These are phyloP conservation scores for Sesbania bispinosa DNA, from an alignment of 306 rosid species.

Conservation along the genomic window DNA sequence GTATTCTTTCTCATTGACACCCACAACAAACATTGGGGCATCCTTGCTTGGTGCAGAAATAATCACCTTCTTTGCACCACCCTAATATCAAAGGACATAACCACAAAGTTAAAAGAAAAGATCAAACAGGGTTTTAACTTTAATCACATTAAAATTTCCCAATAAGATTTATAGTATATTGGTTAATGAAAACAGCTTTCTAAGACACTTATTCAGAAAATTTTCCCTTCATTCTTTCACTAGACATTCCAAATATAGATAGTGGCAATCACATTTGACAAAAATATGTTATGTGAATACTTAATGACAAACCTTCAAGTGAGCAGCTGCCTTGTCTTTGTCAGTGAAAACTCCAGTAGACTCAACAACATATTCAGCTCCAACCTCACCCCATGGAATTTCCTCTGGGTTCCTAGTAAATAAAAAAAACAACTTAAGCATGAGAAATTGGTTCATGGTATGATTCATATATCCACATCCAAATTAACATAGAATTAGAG, in stretches of 20 bases:
- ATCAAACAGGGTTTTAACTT: neutral
- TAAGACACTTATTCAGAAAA: too few species aligned
- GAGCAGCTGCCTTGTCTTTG: slow-evolving; percentile 76
- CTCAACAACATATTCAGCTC: slow-evolving; percentile 59
- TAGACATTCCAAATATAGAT: too few species aligned
- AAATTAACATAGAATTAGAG: neutral
- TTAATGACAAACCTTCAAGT: slow-evolving; percentile 64
- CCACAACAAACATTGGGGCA: slow-evolving; percentile 96
- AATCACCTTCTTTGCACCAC: slow-evolving; percentile 93
- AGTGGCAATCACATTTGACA: neutral
- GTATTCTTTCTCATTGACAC: slow-evolving; percentile 88
- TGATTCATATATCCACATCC: neutral
- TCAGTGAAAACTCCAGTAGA: slow-evolving; percentile 89
- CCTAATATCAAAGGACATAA: slow-evolving; percentile 36
- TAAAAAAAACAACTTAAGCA: neutral
- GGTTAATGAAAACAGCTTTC: too few species aligned
- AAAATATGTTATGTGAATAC: neutral
- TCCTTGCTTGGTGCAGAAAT: slow-evolving; percentile 94
- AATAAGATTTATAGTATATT: too few species aligned
- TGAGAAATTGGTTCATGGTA: neutral
- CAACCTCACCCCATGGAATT: slow-evolving; percentile 55
- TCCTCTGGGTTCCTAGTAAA: slow-evolving; percentile 42
- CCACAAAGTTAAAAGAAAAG: neutral
- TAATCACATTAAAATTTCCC: too few species aligned
- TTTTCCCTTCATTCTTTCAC: too few species aligned